Percentiles rank a stretch among this genome's conserved stretches.
Evolutionary conservation across 2,329 filamentous ascomycete species (phyloP).

Genomic region (Ophiostoma sp.): DNA sequence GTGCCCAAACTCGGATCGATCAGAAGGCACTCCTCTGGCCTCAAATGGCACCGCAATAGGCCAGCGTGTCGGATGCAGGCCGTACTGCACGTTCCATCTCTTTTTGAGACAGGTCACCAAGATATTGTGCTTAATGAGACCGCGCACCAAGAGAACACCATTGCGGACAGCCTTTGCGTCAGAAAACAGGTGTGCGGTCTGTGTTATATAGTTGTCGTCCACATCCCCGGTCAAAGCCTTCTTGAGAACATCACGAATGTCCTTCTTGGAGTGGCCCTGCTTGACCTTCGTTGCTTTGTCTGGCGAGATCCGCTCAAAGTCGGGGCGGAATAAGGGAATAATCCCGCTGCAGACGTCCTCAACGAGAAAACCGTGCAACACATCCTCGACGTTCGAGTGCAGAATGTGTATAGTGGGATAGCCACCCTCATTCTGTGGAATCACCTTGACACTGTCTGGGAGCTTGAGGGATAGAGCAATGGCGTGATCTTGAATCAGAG

Average conservation of each 20-base stretch:
- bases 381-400: conserved; percentile 42
- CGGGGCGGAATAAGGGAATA: conserved; percentile 30
- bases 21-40: conserved; percentile 59
- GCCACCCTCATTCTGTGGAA: conserved; percentile 35
- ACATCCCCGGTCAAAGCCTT: conserved; percentile 1
- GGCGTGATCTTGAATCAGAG: conserved; percentile 38
- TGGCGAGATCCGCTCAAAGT: neutral
- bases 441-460: conserved; percentile 44
- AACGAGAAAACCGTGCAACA: conserved; percentile 39
- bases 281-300: neutral
- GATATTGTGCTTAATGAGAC: conserved; percentile 56
- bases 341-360: conserved; percentile 38
- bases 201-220: neutral
- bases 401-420: conserved; percentile 58
- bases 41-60: conserved; percentile 63
- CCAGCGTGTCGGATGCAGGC: conserved; percentile 48
- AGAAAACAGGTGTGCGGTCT: conserved; percentile 8
- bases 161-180: conserved; percentile 6
- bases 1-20: conserved; percentile 62
- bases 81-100: conserved; percentile 63
- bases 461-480: conserved; percentile 37
- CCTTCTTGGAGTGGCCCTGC: neutral
- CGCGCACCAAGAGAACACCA: conserved; percentile 53
- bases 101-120: conserved; percentile 56
- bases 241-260: neutral